Percentiles rank a stretch among this genome's conserved stretches.
phyloP scores from a whole-genome alignment of 73 alveolate genomes.

The Stentor coeruleus region DNA sequence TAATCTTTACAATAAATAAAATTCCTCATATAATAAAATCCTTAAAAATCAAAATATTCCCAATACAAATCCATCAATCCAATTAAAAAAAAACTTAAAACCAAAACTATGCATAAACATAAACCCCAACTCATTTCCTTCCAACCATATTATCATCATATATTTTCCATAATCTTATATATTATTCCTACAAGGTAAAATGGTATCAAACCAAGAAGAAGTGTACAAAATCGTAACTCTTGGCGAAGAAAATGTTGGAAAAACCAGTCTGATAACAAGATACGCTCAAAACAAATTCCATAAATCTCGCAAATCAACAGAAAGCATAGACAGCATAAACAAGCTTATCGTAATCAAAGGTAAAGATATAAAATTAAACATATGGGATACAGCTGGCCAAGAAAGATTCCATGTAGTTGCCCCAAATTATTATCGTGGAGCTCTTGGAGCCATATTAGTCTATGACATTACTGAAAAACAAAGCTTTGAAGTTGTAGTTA shows the following conservation, averaged over 20 bases:
- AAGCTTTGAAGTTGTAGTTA: conserved; percentile 45
- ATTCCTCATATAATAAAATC: too few relatives aligned
- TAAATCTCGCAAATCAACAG: not conserved
- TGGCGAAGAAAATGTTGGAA: conserved; percentile 13
- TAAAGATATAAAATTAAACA: not conserved
- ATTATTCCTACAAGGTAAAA: too few relatives aligned
- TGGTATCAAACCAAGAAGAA: too few relatives aligned
- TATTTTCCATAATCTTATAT: too few relatives aligned
- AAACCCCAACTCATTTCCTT: too few relatives aligned
- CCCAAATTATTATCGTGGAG: conserved; percentile 63
- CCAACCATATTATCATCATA: too few relatives aligned
- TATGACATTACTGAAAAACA: conserved; percentile 62
- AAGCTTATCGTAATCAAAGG: not conserved
- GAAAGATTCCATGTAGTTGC: conserved; percentile 17
- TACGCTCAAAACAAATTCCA: not conserved
- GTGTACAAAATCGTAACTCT: not conserved
- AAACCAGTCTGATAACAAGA: conserved; percentile 11
- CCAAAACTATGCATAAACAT: too few relatives aligned
- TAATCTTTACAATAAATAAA: too few relatives aligned
- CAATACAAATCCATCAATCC: too few relatives aligned
- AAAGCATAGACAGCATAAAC: not conserved
- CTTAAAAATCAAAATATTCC: too few relatives aligned
- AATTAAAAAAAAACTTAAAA: too few relatives aligned
- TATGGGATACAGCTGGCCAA: conserved; percentile 28
- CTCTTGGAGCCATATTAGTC: conserved; percentile 54